Base-by-base conservation (phyloP, 495 filamentous ascomycete genomes). In the Hyaloscypha variabilis region DNA sequence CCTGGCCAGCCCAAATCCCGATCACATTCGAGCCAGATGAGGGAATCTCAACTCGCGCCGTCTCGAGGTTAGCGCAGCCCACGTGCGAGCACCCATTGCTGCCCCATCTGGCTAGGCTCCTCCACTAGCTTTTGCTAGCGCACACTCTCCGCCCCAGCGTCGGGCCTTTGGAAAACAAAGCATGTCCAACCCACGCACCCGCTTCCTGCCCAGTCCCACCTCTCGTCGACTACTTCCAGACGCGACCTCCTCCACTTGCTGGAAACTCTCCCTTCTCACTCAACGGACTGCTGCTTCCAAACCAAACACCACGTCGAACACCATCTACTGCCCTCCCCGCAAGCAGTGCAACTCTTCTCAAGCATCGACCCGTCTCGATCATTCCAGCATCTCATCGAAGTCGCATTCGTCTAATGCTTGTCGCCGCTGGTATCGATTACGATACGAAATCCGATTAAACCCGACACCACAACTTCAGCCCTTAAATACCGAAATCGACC, bases 371-470 rank as follows among this genome's bases (percentile, higher is more conserved):
- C 60, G 23, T 54, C 39, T 39, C 17, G 55, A 26, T 50, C 63
- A 36, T 36, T 24, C 49, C 50, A 28, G 14, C 46, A 53, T 55
- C 60, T 29, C 23, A 46, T 55, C 25, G 46, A 21, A 39, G 36
- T 25, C 42, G 56, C 62, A 56, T 57, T 54, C 49, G 58, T 56
- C 55, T 49, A 65, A 61, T 69, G 66, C 66, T 64, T 62, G 57
- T 30, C 62, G 50, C 55, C 56, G 51, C 64, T 51, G 46, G 55
- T 64, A 64, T 70, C 65, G 68, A 70, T 70, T 70, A 62, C 68
- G 61, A 67, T 71, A 71, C 65, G 51, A 59, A 55, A 77, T 66
- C 72, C 78, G 67, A 72, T 67, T 49, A 65, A 52, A 64, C 36
- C 53, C 64, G 51, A 60, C 36, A 29, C 6, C 23, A 28, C 30